Evolutionary conservation across 768 basidiomycete genomes (phyloP).

Genomic region (Tephrocybe sp.): DNA sequence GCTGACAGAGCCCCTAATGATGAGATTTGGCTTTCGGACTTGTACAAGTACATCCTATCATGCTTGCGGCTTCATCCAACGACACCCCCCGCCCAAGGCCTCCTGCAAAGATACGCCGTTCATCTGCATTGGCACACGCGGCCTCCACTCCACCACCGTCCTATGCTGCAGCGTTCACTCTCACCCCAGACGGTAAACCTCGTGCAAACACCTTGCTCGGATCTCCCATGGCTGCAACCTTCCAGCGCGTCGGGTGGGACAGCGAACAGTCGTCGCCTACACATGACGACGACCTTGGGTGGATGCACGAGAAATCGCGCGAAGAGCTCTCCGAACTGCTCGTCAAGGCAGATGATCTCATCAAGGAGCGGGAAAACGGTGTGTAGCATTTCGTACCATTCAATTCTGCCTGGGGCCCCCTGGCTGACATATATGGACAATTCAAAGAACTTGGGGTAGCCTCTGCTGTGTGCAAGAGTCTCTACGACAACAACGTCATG

Average conservation of each 20-base stretch:
- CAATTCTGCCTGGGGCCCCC: not conserved
- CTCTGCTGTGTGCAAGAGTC: slow-evolving; percentile 62
- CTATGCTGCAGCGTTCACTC: slow-evolving; percentile 45
- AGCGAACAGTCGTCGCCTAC: slow-evolving; percentile 19
- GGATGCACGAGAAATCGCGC: slow-evolving; percentile 64
- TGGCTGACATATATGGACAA: slow-evolving; percentile 6
- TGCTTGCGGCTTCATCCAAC: slow-evolving; percentile 33
- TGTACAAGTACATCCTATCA: too few species aligned
- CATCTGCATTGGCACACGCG: slow-evolving; percentile 32
- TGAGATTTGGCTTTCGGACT: too few species aligned
- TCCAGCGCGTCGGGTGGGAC: slow-evolving; percentile 28
- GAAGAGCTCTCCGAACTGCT: slow-evolving; percentile 72
- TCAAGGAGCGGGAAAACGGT: slow-evolving; percentile 78
- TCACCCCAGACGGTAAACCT: slow-evolving; percentile 24
- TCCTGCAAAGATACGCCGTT: slow-evolving; percentile 63
- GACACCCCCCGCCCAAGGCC: slow-evolving; percentile 67
- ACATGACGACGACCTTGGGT: slow-evolving; percentile 29
- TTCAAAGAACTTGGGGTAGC: slow-evolving; percentile 64
- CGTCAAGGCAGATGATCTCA: slow-evolving; percentile 69
- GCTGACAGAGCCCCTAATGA: too few species aligned
- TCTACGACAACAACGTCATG: slow-evolving; percentile 66
- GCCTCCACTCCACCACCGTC: slow-evolving; percentile 35
- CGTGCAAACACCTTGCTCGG: slow-evolving; percentile 30
- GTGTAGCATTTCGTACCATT: slow-evolving; percentile 23
- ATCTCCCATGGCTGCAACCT: slow-evolving; percentile 36